Evolutionary conservation across 2,329 filamentous ascomycete species (phyloP).

Genomic region (Didymellaceae sp.): DNA sequence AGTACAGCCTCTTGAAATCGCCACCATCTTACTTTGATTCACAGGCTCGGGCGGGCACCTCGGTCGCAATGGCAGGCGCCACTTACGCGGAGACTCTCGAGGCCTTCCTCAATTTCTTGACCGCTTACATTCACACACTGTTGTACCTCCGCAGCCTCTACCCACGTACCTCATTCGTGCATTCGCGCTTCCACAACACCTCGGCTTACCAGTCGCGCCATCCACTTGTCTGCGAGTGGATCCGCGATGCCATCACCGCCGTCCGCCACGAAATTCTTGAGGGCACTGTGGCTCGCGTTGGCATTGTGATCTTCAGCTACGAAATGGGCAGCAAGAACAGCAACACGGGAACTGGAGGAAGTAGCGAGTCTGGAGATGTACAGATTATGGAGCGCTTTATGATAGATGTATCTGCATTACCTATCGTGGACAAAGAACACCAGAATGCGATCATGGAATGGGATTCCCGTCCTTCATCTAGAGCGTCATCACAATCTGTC

Average conservation of each 20-base stretch:
- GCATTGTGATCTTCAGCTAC: slow-evolving; percentile 63
- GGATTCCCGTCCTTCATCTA: slow-evolving; percentile 20
- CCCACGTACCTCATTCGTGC: slow-evolving; percentile 76
- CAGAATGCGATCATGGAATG: slow-evolving; percentile 60
- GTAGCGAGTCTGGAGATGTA: slow-evolving; percentile 35
- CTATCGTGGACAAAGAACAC: slow-evolving; percentile 55
- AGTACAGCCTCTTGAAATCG: not conserved
- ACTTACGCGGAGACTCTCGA: slow-evolving; percentile 61
- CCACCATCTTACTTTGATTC: not conserved
- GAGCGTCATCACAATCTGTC: not conserved
- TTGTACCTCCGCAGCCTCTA: slow-evolving; percentile 84
- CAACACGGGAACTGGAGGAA: not conserved
- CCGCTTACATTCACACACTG: slow-evolving; percentile 82
- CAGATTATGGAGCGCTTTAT: slow-evolving; percentile 66
- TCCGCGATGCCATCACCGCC: slow-evolving; percentile 78
- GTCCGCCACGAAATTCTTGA: slow-evolving; percentile 71
- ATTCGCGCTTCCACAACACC: slow-evolving; percentile 81
- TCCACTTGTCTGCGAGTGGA: slow-evolving; percentile 83
- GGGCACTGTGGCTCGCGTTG: slow-evolving; percentile 61
- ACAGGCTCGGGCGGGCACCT: not conserved
- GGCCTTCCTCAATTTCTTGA: slow-evolving; percentile 80
- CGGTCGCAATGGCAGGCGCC: slow-evolving; percentile 10
- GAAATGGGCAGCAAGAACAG: slow-evolving; percentile 2
- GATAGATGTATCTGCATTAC: slow-evolving; percentile 65
- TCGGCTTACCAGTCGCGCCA: slow-evolving; percentile 86